phyloP scores from a whole-genome alignment of 2,329 filamentous ascomycete species.

The Xylaria digitata region DNA sequence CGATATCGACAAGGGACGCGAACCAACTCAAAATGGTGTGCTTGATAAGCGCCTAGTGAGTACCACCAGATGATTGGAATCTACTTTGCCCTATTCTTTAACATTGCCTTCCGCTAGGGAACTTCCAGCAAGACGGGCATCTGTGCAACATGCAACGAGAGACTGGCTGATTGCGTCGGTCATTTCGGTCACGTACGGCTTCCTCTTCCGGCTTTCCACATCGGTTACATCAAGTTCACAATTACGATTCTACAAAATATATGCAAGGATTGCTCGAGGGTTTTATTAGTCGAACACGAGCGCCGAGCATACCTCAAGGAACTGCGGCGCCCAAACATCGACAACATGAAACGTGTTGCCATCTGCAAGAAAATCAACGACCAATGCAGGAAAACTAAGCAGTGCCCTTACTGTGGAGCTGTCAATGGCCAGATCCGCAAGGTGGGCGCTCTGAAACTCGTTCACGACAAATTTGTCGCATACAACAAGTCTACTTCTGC shows the following conservation, averaged over 20 bases:
- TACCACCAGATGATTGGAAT: constrained; percentile 24
- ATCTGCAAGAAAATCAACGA: constrained; percentile 90
- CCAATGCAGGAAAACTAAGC: constrained; percentile 87
- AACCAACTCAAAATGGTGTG: constrained; percentile 82
- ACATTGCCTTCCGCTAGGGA: constrained; percentile 37
- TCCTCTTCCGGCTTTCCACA: constrained; percentile 91
- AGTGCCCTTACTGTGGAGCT: constrained; percentile 81
- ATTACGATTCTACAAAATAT: constrained; percentile 93
- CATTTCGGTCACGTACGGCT: constrained; percentile 96
- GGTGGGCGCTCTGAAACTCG: constrained; percentile 89
- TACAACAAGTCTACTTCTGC: constrained; percentile 90
- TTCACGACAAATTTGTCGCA: constrained; percentile 89
- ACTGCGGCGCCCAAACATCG: constrained; percentile 82
- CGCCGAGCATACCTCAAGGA: constrained; percentile 82
- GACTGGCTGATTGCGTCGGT: constrained; percentile 86
- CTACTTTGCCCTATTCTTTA: constrained; percentile 7
- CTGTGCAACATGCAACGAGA: constrained; percentile 86
- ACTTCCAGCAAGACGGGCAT: constrained; percentile 84
- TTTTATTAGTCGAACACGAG: constrained; percentile 84
- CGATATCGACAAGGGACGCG: constrained; percentile 83
- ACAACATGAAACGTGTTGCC: constrained; percentile 85
- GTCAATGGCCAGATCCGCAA: constrained; percentile 95
- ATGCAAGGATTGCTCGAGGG: constrained; percentile 91
- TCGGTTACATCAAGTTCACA: constrained; percentile 94
- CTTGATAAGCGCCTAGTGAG: constrained; percentile 80